Base-by-base conservation (phyloP, 2,329 filamentous ascomycete genomes). In the Colletotrichum sp. region DNA sequence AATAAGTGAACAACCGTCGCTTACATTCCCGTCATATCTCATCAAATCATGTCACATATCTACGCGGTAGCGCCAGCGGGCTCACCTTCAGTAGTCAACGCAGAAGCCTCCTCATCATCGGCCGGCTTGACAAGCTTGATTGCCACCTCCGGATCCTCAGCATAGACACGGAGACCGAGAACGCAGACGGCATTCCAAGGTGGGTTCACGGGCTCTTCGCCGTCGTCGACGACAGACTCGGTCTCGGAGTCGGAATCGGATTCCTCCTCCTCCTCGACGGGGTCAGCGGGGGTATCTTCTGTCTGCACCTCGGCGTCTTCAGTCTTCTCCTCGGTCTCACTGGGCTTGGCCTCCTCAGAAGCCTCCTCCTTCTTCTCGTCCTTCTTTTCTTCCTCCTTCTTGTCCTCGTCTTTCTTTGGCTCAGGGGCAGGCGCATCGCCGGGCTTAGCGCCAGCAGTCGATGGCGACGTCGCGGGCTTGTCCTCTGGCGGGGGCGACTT, bases 141-240 rank as follows among this genome's bases (percentile, higher is more conserved):
- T 34, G 81, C 81, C 39, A 86, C 80, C 8, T 80, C 80, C 2
- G 82, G 72, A 32, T 86, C 85, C 68, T 81, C 80, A 10, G 86
- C 81, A 71, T 87, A 87, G 12, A 86, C 85, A 9, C 84, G 79
- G 15, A 87, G 79, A 10, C 85, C 85, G 52, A 86, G 78, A 12
- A 87, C 85, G 67, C 84, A 86, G 28, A 87, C 84, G n/a, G 86
- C 83, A 55, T 87, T 87, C 86, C 85, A 87, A 2, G 83, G 83
- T 12, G 80, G 76, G 8, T 79, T 78, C 5, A 75, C 39, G 8
- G 39, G 64, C 8, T 71, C 75, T 6, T 78, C 72, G 21, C 79
- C 78, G 2, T 79, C 77, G 4, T 44, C 55, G 16, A 36, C 55
- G 6, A 12, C 16, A 8, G 68, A 49, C 57, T 72, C 75, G n/a